phyloP scores from a whole-genome alignment of 2,329 filamentous ascomycete species.

The Chaetoscypha palmicola region DNA sequence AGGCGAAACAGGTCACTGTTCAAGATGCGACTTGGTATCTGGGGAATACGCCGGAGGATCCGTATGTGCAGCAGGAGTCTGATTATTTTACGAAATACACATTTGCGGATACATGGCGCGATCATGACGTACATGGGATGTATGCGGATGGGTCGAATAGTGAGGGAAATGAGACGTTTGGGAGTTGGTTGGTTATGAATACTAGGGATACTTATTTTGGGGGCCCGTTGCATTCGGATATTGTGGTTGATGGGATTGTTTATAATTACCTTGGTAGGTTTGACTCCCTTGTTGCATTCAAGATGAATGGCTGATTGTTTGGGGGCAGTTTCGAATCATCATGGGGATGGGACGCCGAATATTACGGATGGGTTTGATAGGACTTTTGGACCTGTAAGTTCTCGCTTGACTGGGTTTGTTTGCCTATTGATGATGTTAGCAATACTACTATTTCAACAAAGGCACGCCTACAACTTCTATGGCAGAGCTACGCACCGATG shows the following conservation, averaged over 20 bases:
- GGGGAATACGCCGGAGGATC: conserved; percentile 45
- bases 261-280: conserved; percentile 51
- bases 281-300: neutral
- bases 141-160: conserved; percentile 46
- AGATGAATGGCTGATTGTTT: neutral
- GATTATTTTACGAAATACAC: conserved; percentile 64
- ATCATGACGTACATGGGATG: conserved; percentile 50
- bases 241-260: conserved; percentile 57
- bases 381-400: conserved; percentile 49
- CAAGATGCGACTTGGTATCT: conserved; percentile 60
- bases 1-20: conserved; percentile 41
- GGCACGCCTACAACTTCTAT: conserved; percentile 40
- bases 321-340: conserved; percentile 48
- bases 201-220: conserved; percentile 57
- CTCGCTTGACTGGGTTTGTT: neutral
- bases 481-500: conserved; percentile 45
- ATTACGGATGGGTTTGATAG: conserved; percentile 59
- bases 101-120: conserved; percentile 50
- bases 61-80: conserved; percentile 48
- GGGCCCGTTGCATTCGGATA: conserved; percentile 54
- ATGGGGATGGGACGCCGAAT: conserved; percentile 55
- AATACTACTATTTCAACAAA: conserved; percentile 57
- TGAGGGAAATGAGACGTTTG: conserved; percentile 45
- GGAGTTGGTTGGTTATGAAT: conserved; percentile 59
- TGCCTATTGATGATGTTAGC: conserved; percentile 21